Evolutionary conservation across 495 filamentous ascomycete species (phyloP), one percentile per base, ranked within the genome.

Genomic region (Jackrogersella multiformis): DNA sequence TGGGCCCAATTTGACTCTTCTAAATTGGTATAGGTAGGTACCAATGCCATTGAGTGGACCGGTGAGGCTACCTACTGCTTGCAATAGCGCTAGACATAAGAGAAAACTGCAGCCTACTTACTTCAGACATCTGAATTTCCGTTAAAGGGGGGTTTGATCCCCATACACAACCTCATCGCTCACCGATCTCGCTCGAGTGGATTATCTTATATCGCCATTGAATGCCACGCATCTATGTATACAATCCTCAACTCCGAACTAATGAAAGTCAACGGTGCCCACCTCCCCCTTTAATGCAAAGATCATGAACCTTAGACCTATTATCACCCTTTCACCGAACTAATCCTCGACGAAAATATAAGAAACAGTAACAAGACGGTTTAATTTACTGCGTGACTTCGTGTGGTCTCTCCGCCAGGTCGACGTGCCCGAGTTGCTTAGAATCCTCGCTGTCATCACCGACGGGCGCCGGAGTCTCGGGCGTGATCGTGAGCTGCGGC

Each of bases 401-500:
- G 10, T 57, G 73, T 44, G 70, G 48, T 26, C 62, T 71, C 45
- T 77, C 74, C 21, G 60, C 63, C 13, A 64, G 72, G 13, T 57
- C 66, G 20, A 76, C 64, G 26, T 73, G 68, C 13, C 78, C 80
- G n/a, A 78, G 66, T 49, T 74, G 74, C 68, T 81, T 82, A 13
- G 74, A 74, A 53, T 80, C 72, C 18, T 72, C 67, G 24, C 70
- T 57, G 51, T 59, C 70, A 13, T 69, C 67, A 2, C 68, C 65
- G 10, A 52, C 36, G 6, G 63, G 55, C 10, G 48, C 70, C 4
- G 79, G 79, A 5, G 80, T 80, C 12, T 78, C 78, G 16, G 80
- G 77, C 0, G 79, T 82, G 12, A 82, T 45, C 26, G 75, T 75
- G 1, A 82, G 68, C 15, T 76, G 68, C 0, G 80, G 79, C 0